These are phyloP conservation scores for Phlyctochytrium planicorne DNA, from an alignment of 192 early-diverging fungal species.

Conservation along the genomic window DNA sequence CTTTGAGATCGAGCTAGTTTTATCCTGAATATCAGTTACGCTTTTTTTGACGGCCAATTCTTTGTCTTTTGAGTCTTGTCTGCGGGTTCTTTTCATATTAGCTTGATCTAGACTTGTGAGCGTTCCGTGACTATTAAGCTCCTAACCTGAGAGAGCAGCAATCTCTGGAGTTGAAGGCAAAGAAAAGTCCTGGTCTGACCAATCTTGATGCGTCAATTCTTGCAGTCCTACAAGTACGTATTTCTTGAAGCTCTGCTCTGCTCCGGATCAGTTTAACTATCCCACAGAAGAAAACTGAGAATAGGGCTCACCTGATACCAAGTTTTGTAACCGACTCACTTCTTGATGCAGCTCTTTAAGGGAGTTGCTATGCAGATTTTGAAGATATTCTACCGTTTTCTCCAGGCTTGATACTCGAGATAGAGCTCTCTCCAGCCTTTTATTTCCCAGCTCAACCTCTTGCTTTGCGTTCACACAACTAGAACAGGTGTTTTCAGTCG, in stretches of 20 bases:
- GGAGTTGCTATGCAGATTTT: conserved; percentile 37
- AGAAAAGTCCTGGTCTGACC: no score
- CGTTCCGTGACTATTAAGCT: no score
- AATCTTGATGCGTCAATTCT: background rate
- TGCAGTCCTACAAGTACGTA: background rate
- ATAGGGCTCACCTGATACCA: conserved; percentile 42
- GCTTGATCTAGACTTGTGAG: no score
- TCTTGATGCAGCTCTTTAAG: conserved; percentile 49
- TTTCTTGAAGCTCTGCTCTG: conserved; percentile 8
- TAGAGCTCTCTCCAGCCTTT: conserved; percentile 27
- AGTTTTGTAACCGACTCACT: conserved; percentile 37
- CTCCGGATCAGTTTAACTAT: background rate
- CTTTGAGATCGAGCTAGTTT: no score
- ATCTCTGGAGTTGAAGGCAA: background rate
- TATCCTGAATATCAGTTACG: no score
- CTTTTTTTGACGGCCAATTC: no score
- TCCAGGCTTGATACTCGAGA: conserved; percentile 40
- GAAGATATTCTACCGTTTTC: conserved; percentile 42
- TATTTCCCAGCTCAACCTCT: no score
- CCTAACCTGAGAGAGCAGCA: background rate
- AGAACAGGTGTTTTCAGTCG: no score
- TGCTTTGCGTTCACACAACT: no score
- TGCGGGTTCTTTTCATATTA: no score
- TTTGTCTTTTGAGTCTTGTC: no score
- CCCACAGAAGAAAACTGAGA: no score